Conservation (phyloP, 352 stramenopile species). For the Halophytophthora polymorphica region DNA sequence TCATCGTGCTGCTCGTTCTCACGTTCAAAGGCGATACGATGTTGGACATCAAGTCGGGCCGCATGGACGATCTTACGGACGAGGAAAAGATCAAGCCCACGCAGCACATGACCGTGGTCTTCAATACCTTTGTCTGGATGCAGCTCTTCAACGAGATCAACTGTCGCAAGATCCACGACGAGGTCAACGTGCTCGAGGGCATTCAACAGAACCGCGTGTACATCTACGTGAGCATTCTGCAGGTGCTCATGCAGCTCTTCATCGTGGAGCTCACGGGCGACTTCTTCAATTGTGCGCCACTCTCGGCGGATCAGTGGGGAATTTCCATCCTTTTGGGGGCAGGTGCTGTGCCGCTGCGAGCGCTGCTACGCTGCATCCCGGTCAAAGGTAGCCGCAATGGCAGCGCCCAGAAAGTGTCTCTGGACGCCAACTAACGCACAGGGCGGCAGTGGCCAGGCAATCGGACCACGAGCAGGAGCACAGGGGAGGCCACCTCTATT, state of each 20-base stretch:
- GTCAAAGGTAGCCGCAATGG: conserved; percentile 55
- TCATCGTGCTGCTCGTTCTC: conserved; percentile 79
- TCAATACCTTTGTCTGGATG: conserved; percentile 97
- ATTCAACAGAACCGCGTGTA: conserved; percentile 92
- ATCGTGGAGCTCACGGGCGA: conserved; percentile 93
- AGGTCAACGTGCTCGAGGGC: conserved; percentile 93
- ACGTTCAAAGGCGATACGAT: conserved; percentile 63
- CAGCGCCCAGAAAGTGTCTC: conserved; percentile 37
- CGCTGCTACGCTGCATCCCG: conserved; percentile 49
- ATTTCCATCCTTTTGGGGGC: conserved; percentile 54
- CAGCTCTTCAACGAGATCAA: conserved; percentile 90
- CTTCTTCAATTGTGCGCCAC: conserved; percentile 53
- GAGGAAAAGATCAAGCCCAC: conserved; percentile 58
- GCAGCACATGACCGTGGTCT: conserved; percentile 94
- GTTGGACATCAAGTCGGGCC: conserved; percentile 38
- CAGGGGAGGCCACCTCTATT: too few species aligned
- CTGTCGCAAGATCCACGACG: conserved; percentile 85
- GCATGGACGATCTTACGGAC: conserved; percentile 35
- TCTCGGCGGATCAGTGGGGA: conserved; percentile 54
- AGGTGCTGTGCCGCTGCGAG: conserved; percentile 41
- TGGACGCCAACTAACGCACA: conserved; percentile 27
- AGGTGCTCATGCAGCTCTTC: conserved; percentile 89
- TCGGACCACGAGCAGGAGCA: too few species aligned
- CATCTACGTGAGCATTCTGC: conserved; percentile 87
- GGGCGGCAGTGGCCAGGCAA: too few species aligned